Evolutionary conservation across 768 basidiomycete genomes (phyloP).

Genomic region (Rossbeevera mucosa): DNA sequence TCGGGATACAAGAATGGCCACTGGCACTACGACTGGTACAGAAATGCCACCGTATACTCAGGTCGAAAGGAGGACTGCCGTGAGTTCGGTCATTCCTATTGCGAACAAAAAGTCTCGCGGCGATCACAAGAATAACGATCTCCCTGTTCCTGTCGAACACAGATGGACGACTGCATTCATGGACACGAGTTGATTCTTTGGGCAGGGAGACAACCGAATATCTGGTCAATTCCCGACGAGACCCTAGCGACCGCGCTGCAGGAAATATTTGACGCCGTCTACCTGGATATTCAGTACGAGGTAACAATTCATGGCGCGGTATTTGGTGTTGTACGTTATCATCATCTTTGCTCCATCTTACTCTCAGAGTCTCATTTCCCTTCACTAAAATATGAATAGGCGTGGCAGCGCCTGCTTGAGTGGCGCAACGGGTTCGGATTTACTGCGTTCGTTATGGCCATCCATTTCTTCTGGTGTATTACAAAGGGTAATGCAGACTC

Average conservation of each 20-base stretch:
- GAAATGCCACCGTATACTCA: neutral
- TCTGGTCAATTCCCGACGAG: constrained; percentile 1
- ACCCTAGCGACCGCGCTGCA: neutral
- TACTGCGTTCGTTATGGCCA: neutral
- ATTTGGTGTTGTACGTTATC: neutral
- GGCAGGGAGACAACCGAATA: neutral
- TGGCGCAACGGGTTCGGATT: constrained; percentile 4
- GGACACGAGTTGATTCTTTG: constrained; percentile 5
- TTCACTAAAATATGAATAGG: neutral
- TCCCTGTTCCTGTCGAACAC: neutral
- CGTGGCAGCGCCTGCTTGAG: neutral
- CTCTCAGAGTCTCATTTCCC: neutral
- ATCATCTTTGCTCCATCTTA: neutral
- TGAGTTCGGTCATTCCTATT: too few species aligned
- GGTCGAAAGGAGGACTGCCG: neutral
- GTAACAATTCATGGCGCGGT: neutral
- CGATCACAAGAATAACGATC: neutral
- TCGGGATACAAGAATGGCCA: neutral
- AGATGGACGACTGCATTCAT: neutral
- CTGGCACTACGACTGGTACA: neutral
- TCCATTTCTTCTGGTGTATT: constrained; percentile 1
- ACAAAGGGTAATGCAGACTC: neutral
- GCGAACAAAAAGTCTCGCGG: neutral
- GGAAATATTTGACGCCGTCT: neutral
- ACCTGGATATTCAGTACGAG: neutral